Conservation (phyloP, 176 grass and related monocot species). For the Carex pumila region DNA sequence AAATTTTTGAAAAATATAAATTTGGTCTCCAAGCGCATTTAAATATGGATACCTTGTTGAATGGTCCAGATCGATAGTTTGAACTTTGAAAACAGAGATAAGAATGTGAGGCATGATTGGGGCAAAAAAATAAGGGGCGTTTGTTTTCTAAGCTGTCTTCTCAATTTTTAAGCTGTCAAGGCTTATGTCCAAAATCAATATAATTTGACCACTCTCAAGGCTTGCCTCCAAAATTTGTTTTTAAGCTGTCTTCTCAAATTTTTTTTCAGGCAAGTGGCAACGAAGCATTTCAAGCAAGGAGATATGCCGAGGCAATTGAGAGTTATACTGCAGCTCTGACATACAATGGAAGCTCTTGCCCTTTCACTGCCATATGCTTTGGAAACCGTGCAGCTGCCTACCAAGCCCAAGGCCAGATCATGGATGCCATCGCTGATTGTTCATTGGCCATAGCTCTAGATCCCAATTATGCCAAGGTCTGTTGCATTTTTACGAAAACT, state of each 20-base stretch:
- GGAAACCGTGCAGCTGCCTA: conserved; percentile 92
- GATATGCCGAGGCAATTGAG: conserved; percentile 73
- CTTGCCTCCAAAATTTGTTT: neutral
- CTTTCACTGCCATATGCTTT: conserved; percentile 83
- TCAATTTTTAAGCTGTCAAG: too few species aligned
- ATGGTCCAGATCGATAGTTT: too few species aligned
- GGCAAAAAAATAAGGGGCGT: too few species aligned
- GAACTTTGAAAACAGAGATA: too few species aligned
- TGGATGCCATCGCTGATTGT: conserved; percentile 96
- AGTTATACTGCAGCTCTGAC: conserved; percentile 74
- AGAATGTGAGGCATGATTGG: too few species aligned
- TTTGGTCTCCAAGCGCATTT: too few species aligned
- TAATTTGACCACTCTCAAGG: neutral
- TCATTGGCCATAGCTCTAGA: conserved; percentile 93
- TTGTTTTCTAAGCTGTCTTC: too few species aligned
- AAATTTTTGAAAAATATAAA: too few species aligned
- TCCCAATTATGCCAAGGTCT: conserved; percentile 82
- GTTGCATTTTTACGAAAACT: neutral
- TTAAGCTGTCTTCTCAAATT: neutral
- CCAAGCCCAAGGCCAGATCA: conserved; percentile 88
- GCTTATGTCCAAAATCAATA: neutral
- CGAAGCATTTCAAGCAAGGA: conserved; percentile 73
- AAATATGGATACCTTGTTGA: too few species aligned
- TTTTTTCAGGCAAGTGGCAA: conserved; percentile 80
- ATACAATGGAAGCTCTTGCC: conserved; percentile 58